Evolutionary conservation across 2,329 filamentous ascomycete genomes (phyloP).

Genomic region (Phaeoacremonium minimum): DNA sequence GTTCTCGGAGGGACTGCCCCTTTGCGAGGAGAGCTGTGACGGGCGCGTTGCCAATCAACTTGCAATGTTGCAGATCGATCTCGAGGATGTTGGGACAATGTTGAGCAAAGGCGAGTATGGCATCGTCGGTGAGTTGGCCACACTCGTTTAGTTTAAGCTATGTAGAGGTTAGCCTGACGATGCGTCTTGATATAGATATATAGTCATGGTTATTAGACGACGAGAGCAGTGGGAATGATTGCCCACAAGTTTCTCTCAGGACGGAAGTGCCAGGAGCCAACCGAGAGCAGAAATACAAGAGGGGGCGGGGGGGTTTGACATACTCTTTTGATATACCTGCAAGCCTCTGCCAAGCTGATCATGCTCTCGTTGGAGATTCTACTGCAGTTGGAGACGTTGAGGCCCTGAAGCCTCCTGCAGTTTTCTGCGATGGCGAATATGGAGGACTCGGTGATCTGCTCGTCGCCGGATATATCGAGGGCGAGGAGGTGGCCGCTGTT

Average conservation of each 20-base stretch:
- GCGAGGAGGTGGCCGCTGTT: slow-evolving; percentile 80
- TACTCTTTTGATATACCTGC: slow-evolving; percentile 82
- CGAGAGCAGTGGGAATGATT: too few species aligned
- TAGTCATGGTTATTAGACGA: too few species aligned
- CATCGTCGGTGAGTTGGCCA: slow-evolving; percentile 73
- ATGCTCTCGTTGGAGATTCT: slow-evolving; percentile 85
- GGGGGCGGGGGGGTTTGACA: slow-evolving; percentile 21
- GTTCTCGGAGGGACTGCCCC: slow-evolving; percentile 80
- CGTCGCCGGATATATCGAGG: slow-evolving; percentile 81
- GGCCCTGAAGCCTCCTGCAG: slow-evolving; percentile 80
- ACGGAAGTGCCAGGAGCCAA: background rate
- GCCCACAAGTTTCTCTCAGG: too few species aligned
- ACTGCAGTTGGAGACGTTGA: slow-evolving; percentile 86
- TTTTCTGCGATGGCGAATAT: slow-evolving; percentile 74
- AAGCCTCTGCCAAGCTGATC: slow-evolving; percentile 73
- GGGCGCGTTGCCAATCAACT: slow-evolving; percentile 74
- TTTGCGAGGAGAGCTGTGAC: slow-evolving; percentile 76
- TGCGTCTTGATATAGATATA: slow-evolving; percentile 5
- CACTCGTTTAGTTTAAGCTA: slow-evolving; percentile 95
- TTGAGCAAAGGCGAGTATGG: slow-evolving; percentile 79
- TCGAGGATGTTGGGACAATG: slow-evolving; percentile 92
- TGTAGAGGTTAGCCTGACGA: slow-evolving; percentile 1
- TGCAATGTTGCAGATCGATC: slow-evolving; percentile 89
- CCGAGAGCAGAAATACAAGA: too few species aligned
- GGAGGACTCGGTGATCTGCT: slow-evolving; percentile 79